phyloP scores from a whole-genome alignment of 2,329 filamentous ascomycete species.

The Didymella segeticola region DNA sequence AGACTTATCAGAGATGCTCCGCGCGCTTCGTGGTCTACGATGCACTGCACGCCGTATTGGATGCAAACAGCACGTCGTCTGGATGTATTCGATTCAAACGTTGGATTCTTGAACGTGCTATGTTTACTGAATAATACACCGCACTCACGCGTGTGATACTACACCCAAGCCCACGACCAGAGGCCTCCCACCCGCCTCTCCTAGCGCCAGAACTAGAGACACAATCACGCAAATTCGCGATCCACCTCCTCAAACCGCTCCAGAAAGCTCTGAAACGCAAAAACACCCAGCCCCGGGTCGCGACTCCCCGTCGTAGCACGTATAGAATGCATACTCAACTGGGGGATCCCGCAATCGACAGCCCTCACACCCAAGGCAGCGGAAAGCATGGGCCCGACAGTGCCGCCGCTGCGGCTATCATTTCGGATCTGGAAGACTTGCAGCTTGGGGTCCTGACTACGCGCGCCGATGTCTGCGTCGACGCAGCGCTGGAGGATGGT shows the following conservation, averaged over 20 bases:
- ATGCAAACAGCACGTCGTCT: no score
- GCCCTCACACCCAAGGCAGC: constrained; percentile 80
- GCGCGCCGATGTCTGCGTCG: constrained; percentile 60
- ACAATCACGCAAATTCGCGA: constrained; percentile 67
- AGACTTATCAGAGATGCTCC: no score
- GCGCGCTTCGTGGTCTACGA: no score
- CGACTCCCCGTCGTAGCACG: constrained; percentile 84
- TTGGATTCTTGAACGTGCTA: no score
- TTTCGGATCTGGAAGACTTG: constrained; percentile 97
- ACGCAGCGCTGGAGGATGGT: constrained; percentile 81
- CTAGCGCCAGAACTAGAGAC: no score
- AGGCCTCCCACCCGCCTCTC: neutral
- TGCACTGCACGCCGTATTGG: no score
- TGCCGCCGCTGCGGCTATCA: constrained; percentile 86
- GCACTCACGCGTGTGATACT: neutral
- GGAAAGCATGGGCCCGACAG: constrained; percentile 90
- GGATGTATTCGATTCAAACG: no score
- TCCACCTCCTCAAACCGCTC: constrained; percentile 87
- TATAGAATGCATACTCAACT: constrained; percentile 93
- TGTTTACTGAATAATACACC: no score
- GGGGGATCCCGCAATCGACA: constrained; percentile 87
- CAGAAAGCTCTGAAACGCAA: constrained; percentile 88
- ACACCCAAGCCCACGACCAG: no score
- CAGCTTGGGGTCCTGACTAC: constrained; percentile 61
- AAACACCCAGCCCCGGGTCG: constrained; percentile 87